Evolutionary conservation across 345 rosid genomes (phyloP).

Genomic region (Eucalyptus microcorys): DNA sequence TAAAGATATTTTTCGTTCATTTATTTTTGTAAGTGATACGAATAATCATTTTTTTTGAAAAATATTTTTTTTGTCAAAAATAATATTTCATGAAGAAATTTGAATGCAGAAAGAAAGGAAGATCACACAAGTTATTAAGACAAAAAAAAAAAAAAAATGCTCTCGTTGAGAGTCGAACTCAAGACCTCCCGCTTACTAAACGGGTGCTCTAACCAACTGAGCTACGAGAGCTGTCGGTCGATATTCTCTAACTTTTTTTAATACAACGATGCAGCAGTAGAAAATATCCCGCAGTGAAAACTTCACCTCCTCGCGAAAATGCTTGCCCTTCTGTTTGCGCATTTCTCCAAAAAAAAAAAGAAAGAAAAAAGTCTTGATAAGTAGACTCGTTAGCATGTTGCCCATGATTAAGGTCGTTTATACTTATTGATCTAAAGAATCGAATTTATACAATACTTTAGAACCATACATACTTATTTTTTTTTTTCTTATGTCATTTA

Average conservation of each 20-base stretch:
- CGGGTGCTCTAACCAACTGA: conserved; percentile 47
- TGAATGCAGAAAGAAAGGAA: background rate
- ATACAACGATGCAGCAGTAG: rapidly evolving
- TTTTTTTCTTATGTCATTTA: background rate
- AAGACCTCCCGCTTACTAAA: conserved; percentile 95
- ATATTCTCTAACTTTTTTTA: rapidly evolving
- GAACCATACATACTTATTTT: too few species aligned
- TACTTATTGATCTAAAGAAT: too few species aligned
- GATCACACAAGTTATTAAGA: background rate
- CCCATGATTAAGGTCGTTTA: background rate
- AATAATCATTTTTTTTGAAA: too few species aligned
- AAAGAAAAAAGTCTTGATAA: too few species aligned
- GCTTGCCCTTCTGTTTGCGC: too few species aligned
- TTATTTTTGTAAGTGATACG: background rate
- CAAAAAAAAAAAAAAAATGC: background rate
- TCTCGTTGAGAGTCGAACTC: conserved; percentile 87
- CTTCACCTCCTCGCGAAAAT: too few species aligned
- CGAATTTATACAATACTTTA: background rate
- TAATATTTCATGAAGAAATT: background rate
- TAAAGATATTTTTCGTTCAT: too few species aligned
- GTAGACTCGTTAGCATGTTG: too few species aligned
- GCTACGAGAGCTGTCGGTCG: background rate
- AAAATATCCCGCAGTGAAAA: background rate
- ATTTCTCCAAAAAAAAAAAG: too few species aligned
- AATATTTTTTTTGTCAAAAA: too few species aligned